Evolutionary conservation across 192 early-diverging fungal species (phyloP).

Genomic region (Gryganskiella cystojenkinii): DNA sequence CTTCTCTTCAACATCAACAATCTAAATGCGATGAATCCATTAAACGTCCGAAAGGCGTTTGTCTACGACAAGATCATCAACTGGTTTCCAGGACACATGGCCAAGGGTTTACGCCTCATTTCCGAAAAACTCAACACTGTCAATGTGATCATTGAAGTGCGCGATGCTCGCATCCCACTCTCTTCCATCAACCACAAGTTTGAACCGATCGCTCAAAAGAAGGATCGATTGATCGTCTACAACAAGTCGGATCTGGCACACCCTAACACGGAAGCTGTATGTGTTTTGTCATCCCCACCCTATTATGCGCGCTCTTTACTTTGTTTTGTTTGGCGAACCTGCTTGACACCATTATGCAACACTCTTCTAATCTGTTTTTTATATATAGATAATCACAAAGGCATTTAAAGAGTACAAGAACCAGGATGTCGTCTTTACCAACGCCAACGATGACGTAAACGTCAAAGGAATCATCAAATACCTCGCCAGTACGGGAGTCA

Average conservation of each 20-base stretch:
- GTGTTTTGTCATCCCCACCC: too few relatives aligned
- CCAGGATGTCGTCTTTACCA: conserved; percentile 74
- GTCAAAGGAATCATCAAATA: conserved; percentile 76
- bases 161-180: conserved; percentile 94
- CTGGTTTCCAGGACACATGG: conserved; percentile 93
- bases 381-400: conserved; percentile 34
- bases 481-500: conserved; percentile 58
- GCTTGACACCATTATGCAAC: neutral
- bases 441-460: conserved; percentile 64
- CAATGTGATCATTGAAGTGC: conserved; percentile 92
- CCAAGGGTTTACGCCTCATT: conserved; percentile 80
- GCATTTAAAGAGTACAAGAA: conserved; percentile 56
- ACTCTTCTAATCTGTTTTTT: neutral
- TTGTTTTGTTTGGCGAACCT: neutral
- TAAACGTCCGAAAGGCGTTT: conserved; percentile 40
- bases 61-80: conserved; percentile 76
- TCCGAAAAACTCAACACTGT: conserved; percentile 74
- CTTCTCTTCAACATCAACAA: too few relatives aligned
- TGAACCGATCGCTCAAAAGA: conserved; percentile 69
- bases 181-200: conserved; percentile 91
- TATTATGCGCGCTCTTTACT: neutral
- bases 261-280: conserved; percentile 56
- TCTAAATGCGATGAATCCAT: conserved; percentile 42
- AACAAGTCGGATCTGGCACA: conserved; percentile 95
- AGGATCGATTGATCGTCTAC: conserved; percentile 86